Evolutionary conservation across 331 rosid species (phyloP).

Genomic region (Saraca asoca): DNA sequence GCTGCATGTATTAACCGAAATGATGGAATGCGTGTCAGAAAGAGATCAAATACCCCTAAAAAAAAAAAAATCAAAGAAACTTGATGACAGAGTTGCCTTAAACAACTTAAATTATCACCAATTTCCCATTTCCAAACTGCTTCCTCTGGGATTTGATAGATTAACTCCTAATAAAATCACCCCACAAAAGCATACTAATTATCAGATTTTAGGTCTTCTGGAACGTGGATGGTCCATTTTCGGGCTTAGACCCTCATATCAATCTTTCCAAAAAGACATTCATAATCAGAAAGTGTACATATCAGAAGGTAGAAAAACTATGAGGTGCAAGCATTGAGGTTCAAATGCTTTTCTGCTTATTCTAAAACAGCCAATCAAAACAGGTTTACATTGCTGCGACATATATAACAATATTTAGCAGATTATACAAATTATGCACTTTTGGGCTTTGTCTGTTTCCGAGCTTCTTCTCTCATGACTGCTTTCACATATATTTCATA

Average conservation of each 20-base stretch:
- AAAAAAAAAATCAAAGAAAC: slow-evolving; percentile 19
- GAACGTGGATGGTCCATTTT: neutral
- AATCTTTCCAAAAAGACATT: slow-evolving; percentile 6
- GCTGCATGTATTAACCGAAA: too few species aligned
- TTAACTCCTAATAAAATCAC: too few species aligned
- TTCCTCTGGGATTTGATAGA: too few species aligned
- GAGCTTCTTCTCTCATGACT: slow-evolving; percentile 57
- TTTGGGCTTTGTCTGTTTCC: slow-evolving; percentile 36
- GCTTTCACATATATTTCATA: slow-evolving; percentile 78
- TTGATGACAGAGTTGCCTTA: slow-evolving; percentile 4
- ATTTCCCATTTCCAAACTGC: too few species aligned
- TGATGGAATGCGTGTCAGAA: too few species aligned
- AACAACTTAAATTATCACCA: neutral
- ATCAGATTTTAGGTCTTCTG: too few species aligned
- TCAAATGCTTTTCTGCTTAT: slow-evolving; percentile 38
- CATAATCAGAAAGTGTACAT: slow-evolving; percentile 21
- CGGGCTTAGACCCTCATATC: slow-evolving; percentile 5
- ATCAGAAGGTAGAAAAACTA: slow-evolving; percentile 26
- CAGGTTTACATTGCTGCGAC: slow-evolving; percentile 27
- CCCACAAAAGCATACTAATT: too few species aligned
- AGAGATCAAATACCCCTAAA: too few species aligned
- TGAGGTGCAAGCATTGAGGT: slow-evolving; percentile 28
- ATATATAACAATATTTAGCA: slow-evolving; percentile 25
- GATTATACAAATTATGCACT: slow-evolving; percentile 25
- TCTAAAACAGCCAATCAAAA: slow-evolving; percentile 34